Evolutionary conservation across 208 protist genomes (phyloP).

Genomic region (Trypanosoma brucei): DNA sequence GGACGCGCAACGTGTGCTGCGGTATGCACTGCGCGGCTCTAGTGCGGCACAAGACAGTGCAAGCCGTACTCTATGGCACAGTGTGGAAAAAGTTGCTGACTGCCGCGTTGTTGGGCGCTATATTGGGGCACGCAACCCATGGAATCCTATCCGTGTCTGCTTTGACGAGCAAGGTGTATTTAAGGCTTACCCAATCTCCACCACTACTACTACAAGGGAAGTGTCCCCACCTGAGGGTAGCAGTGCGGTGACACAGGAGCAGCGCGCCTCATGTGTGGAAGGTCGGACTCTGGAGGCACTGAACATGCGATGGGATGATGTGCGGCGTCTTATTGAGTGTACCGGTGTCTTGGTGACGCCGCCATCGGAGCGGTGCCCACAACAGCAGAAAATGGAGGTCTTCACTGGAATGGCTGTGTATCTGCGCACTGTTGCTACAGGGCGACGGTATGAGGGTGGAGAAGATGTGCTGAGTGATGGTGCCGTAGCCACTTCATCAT

Average conservation of each 20-base stretch:
- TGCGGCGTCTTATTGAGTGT: conserved; percentile 40
- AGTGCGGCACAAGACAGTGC: conserved; percentile 45
- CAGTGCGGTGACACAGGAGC: background rate
- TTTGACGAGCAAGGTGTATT: conserved; percentile 52
- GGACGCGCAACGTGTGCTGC: conserved; percentile 68
- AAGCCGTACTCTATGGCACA: conserved; percentile 52
- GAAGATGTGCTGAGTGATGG: conserved; percentile 36
- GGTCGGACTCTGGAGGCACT: conserved; percentile 47
- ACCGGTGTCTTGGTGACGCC: conserved; percentile 29
- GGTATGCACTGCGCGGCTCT: conserved; percentile 70
- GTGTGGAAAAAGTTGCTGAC: conserved; percentile 50
- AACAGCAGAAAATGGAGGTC: conserved; percentile 61
- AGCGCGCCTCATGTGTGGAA: background rate
- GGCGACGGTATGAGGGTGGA: conserved; percentile 42
- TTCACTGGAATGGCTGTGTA: conserved; percentile 78
- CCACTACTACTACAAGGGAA: conserved; percentile 14
- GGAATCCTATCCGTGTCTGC: conserved; percentile 55
- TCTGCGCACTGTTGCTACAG: conserved; percentile 61
- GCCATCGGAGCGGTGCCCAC: conserved; percentile 7
- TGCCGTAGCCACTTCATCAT: background rate
- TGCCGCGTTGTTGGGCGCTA: conserved; percentile 76
- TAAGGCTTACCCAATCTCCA: conserved; percentile 37
- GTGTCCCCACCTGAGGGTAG: conserved; percentile 3
- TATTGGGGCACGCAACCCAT: conserved; percentile 63
- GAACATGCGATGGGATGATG: conserved; percentile 61